Base-by-base conservation (phyloP, 2,329 filamentous ascomycete species). In the Pseudopyrenochaeta lycopersici region DNA sequence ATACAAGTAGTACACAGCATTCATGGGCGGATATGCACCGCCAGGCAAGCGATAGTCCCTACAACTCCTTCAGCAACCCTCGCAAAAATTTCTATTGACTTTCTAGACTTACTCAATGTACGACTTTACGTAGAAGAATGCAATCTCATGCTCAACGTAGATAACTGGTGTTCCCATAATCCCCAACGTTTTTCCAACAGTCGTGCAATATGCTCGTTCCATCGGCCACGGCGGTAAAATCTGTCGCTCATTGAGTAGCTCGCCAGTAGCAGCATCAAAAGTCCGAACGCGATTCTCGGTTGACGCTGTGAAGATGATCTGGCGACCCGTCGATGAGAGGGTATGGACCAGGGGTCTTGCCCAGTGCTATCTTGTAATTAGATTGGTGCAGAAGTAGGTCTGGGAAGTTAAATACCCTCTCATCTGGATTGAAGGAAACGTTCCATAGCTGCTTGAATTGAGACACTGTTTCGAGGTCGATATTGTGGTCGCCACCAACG, bases 341-440 rank as follows among this genome's bases (percentile, higher is more conserved):
- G 78, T 81, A 48, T 78, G 80, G 0, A 79, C 70, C 9, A 81
- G 60, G 6, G 82, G 82, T 59, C 83, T 79, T 33, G 82, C 53
- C 74, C 81, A 77, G 74, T 83, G 80, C 56, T 60, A 62, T 31
- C 15, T 5, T 7, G 38, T 30, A 3, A 43, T n/a, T 6, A 31
- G 36, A n/a, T 11, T 20, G 36, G 14, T 12, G 6, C 3, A n/a
- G 7, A 12, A 7, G 6, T 7, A 1, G 3, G 51, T n/a, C 21
- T n/a, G 40, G 7, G 15, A 2, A n/a, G 11, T 10, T 17, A 32
- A 15, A 31, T 48, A 64, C 64, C 49, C 62, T 73, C 68, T 74
- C 78, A 67, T 72, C 56, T 1, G 52, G 32, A 23, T 71, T 65
- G 57, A 73, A 76, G 1, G 65, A 55, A 3, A 68, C 59, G 44